Evolutionary conservation across 2,329 filamentous ascomycete species (phyloP), one percentile per base, ranked within the genome.

Genomic region (Lomentospora prolificans): DNA sequence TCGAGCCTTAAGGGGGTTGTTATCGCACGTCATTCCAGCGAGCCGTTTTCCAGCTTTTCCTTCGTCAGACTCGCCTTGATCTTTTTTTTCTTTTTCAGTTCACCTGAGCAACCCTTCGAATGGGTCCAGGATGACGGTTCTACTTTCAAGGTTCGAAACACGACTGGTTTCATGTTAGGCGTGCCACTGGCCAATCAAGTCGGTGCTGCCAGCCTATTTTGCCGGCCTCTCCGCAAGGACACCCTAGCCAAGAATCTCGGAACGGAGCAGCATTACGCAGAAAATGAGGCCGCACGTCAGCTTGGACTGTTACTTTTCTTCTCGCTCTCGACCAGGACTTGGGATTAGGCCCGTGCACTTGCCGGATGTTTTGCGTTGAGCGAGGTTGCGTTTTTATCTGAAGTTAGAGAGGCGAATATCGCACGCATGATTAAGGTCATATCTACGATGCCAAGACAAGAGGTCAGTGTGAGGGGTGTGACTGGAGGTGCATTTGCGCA

Each of bases 121-220:
- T n/a, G n/a, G n/a, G 36, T 41, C 36, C n/a, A 48, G 44, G 22
- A 25, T 48, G 41, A 14, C 9, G 44, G 44, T 25, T 48, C 44
- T 48, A 10, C 19, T 55, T 22, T 31, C 51, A 46, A 44, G 51
- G 50, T 36, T 53, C 51, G 41, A 57, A 57, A 55, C 56, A 54
- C 25, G 24, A 28, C 25, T 51, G 14, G 56, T 57, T 57, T 57
- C 56, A 57, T 39, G 17, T 51, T 50, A 41, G 31, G 19, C 41
- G 14, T n/a, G 6, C 28, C 44, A 14, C 30, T 17, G 41, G 2
- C 56, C 56, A 57, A 53, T 53, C 51, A 25, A n/a, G 24, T 41
- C 7, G 30, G 7, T 19, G 24, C 28, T 9, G 14, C 24, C 5
- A 14, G 24, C 24, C 28, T n/a, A 54, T 54, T 44, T 44, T 46